Conservation (phyloP, 2,329 filamentous ascomycete species). For the Monilinia fructicola region DNA sequence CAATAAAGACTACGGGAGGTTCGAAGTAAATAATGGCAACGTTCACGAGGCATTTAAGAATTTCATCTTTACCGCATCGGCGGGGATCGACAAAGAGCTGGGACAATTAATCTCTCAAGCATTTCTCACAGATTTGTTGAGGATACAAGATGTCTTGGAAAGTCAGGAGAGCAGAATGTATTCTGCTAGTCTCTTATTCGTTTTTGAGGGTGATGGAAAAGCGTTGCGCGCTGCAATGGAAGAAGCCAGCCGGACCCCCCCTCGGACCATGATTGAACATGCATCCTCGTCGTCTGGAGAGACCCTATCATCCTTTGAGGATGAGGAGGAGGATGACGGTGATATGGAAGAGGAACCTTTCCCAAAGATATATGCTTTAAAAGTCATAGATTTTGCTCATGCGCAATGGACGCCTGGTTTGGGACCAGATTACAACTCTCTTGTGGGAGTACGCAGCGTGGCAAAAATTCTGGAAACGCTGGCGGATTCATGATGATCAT, state of each 20-base stretch:
- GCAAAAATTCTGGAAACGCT: constrained; percentile 66
- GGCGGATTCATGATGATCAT: constrained; percentile 18
- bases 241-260: constrained; percentile 39
- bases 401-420: constrained; percentile 75
- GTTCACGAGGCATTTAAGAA: constrained; percentile 54
- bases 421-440: constrained; percentile 81
- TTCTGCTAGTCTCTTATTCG: constrained; percentile 55
- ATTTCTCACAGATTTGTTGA: constrained; percentile 54
- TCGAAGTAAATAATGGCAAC: constrained; percentile 53
- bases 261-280: constrained; percentile 33
- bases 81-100: constrained; percentile 59
- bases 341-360: constrained; percentile 55
- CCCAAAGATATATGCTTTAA: constrained; percentile 73
- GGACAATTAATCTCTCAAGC: constrained; percentile 55
- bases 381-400: constrained; percentile 96
- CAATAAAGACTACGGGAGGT: constrained; percentile 62
- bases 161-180: constrained; percentile 63
- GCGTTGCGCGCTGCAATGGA: constrained; percentile 47
- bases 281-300: constrained; percentile 38
- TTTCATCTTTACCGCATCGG: constrained; percentile 58
- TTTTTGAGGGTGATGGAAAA: constrained; percentile 62
- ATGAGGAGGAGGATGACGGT: constrained; percentile 53
- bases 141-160: constrained; percentile 54
- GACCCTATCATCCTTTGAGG: constrained; percentile 30
- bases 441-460: constrained; percentile 72